Evolutionary conservation across 2,329 filamentous ascomycete species (phyloP).

Genomic region (Raffaelea albimanens): DNA sequence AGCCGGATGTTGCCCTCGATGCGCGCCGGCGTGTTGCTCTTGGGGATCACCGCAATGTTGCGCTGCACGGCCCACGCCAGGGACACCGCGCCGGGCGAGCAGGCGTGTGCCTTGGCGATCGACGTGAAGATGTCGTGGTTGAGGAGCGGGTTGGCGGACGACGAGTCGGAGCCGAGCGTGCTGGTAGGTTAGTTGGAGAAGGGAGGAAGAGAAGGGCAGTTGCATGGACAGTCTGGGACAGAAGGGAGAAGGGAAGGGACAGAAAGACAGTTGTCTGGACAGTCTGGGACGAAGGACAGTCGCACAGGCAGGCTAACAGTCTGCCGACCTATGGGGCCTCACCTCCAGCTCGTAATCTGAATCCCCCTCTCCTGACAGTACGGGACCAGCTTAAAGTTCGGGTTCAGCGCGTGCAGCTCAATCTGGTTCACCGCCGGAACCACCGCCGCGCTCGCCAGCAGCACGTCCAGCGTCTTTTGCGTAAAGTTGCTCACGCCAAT

Average conservation of each 20-base stretch:
- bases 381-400: slow-evolving; percentile 45
- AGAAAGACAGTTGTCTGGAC: too few relatives aligned
- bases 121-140: not conserved
- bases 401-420: slow-evolving; percentile 60
- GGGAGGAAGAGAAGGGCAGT: too few relatives aligned
- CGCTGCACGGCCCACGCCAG: not conserved
- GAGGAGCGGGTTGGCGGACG: not conserved
- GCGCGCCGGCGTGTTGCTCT: not conserved
- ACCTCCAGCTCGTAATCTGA: not conserved
- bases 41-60: not conserved
- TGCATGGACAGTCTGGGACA: too few relatives aligned
- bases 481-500: slow-evolving; percentile 55
- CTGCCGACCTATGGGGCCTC: too few relatives aligned
- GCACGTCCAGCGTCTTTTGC: slow-evolving; percentile 49
- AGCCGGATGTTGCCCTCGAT: not conserved
- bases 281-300: too few relatives aligned
- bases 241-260: too few relatives aligned
- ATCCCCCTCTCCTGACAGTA: slow-evolving; percentile 49
- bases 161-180: not conserved
- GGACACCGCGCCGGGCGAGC: not conserved
- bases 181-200: not conserved
- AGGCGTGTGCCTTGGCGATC: not conserved
- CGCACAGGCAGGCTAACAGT: too few relatives aligned
- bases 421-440: slow-evolving; percentile 48
- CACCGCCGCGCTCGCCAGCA: slow-evolving; percentile 34